Evolutionary conservation across 2,329 filamentous ascomycete species (phyloP).

Genomic region (Exophiala aquamarina): DNA sequence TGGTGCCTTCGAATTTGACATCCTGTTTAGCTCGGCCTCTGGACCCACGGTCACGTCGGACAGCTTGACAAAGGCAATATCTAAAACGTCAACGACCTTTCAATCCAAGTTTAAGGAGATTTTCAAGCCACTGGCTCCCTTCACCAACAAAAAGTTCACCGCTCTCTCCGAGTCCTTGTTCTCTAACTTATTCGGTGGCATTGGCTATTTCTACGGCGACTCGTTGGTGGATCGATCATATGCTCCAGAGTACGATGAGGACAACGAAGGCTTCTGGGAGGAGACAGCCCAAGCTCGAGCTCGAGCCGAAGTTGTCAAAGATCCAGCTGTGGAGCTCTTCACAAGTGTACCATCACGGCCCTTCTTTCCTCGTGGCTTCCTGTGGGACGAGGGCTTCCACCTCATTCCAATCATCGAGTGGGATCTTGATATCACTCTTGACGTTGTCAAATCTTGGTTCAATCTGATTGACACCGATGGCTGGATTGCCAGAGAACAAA

Average conservation of each 20-base stretch:
- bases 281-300: conserved; percentile 78
- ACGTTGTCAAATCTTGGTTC: conserved; percentile 95
- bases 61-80: conserved; percentile 69
- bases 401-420: conserved; percentile 87
- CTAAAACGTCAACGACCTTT: conserved; percentile 66
- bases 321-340: conserved; percentile 85
- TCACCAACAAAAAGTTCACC: conserved; percentile 69
- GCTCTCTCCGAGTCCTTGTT: conserved; percentile 86
- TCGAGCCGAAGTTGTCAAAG: conserved; percentile 66
- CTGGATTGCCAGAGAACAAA: conserved; percentile 96
- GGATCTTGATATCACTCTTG: conserved; percentile 82
- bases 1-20: conserved; percentile 86
- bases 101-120: conserved; percentile 70
- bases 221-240: conserved; percentile 87
- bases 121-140: conserved; percentile 74
- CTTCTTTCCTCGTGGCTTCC: conserved; percentile 93
- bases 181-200: conserved; percentile 88
- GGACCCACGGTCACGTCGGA: conserved; percentile 58
- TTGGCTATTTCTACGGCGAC: conserved; percentile 92
- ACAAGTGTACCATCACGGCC: conserved; percentile 88
- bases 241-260: conserved; percentile 90
- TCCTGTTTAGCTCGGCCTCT: conserved; percentile 82
- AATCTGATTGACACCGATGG: conserved; percentile 94
- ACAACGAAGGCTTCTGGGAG: conserved; percentile 93
- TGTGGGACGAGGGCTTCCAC: conserved; percentile 99